These are phyloP conservation scores for Luffa aegyptiaca DNA, from an alignment of 306 rosid genomes.

Conservation along the genomic window DNA sequence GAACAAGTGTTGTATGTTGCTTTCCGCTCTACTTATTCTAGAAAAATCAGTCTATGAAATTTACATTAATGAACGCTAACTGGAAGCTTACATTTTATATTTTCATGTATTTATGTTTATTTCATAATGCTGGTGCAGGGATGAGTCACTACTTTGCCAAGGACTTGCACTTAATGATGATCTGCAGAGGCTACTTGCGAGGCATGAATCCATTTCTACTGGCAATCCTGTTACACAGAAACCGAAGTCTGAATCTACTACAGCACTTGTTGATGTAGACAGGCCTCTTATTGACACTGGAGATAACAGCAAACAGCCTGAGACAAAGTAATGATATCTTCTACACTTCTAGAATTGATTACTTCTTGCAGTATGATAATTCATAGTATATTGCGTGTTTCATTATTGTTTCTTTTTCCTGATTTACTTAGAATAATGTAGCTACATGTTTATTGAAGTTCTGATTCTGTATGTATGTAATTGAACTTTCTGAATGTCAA, in stretches of 20 bases:
- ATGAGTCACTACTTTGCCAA: constrained; percentile 89
- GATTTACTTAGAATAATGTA: not conserved
- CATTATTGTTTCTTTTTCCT: not conserved
- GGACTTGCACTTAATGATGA: constrained; percentile 94
- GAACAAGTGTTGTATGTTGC: not conserved
- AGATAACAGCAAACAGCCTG: constrained; percentile 43
- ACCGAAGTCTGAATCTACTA: constrained; percentile 37
- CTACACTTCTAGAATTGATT: constrained; percentile 1
- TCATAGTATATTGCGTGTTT: not conserved
- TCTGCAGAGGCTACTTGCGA: constrained; percentile 80
- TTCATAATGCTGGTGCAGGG: constrained; percentile 32
- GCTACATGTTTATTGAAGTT: not conserved
- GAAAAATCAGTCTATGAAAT: not conserved
- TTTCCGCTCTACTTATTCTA: not conserved
- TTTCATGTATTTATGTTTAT: not conserved
- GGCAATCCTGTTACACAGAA: constrained; percentile 47
- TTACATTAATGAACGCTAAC: not conserved
- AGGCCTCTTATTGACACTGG: constrained; percentile 78
- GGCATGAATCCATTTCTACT: constrained; percentile 86
- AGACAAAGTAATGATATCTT: constrained; percentile 36
- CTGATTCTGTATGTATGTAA: not conserved
- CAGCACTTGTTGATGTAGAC: constrained; percentile 45
- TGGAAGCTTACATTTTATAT: not conserved
- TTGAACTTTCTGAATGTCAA: not conserved
- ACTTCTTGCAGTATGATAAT: not conserved